Evolutionary conservation across 805 yeast species (phyloP).

Genomic region (Maudiozyma barnettii): DNA sequence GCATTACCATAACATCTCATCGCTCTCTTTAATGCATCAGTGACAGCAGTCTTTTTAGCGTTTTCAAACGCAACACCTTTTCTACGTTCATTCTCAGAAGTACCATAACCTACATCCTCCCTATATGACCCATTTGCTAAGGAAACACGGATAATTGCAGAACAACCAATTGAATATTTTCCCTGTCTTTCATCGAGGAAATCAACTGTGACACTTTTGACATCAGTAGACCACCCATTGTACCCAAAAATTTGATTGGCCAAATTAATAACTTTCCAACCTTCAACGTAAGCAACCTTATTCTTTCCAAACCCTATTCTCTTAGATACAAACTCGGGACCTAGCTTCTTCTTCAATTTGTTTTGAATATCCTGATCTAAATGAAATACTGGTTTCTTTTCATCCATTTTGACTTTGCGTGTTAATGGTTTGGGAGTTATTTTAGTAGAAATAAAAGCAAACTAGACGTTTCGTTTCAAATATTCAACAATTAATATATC

Average conservation of each 20-base stretch:
- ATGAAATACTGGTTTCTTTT: slow-evolving; percentile 10
- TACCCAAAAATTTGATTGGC: slow-evolving; percentile 80
- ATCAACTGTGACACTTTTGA: slow-evolving; percentile 56
- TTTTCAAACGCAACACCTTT: slow-evolving; percentile 75
- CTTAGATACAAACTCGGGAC: slow-evolving; percentile 70
- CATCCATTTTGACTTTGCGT: slow-evolving; percentile 15
- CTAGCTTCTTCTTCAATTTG: slow-evolving; percentile 41
- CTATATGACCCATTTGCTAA: slow-evolving; percentile 68
- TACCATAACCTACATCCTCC: slow-evolving; percentile 83
- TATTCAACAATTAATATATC: no score
- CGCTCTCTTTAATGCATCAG: slow-evolving; percentile 74
- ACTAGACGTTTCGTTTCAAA: no score
- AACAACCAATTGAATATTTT: slow-evolving; percentile 53
- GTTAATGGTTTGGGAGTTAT: background rate
- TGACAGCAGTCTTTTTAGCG: slow-evolving; percentile 74
- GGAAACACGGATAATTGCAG: slow-evolving; percentile 64
- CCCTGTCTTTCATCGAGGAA: slow-evolving; percentile 57
- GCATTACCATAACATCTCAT: slow-evolving; percentile 76
- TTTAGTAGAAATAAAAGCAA: no score
- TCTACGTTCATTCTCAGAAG: slow-evolving; percentile 60
- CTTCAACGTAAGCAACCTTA: slow-evolving; percentile 66
- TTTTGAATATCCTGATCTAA: slow-evolving; percentile 28
- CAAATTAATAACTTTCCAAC: slow-evolving; percentile 71
- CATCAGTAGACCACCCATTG: slow-evolving; percentile 74
- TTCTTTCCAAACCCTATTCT: slow-evolving; percentile 69